Conservation (phyloP, 305 asterid genomes). For the Rubia balearica region DNA sequence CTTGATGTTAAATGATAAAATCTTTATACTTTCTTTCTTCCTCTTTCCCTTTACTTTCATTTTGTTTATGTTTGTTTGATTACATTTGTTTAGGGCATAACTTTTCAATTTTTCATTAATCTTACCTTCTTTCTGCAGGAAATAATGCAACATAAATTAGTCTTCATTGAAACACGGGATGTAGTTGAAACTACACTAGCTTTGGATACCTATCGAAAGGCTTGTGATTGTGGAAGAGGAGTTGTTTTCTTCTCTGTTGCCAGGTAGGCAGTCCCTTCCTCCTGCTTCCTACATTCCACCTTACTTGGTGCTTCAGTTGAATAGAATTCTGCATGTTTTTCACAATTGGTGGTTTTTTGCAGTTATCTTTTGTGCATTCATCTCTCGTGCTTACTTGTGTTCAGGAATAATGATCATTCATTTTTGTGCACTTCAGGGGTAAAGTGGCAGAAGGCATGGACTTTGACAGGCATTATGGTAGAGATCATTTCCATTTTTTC, state of each 20-base stretch:
- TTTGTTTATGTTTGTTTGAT: neutral
- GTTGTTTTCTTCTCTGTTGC: constrained; percentile 99
- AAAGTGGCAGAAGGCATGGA: constrained; percentile 99
- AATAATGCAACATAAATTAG: constrained; percentile 96
- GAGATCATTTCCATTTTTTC: neutral
- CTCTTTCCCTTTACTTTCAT: constrained; percentile 9
- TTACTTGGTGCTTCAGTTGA: neutral
- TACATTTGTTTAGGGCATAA: neutral
- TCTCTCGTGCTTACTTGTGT: neutral
- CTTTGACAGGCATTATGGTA: constrained; percentile 96
- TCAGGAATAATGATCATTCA: constrained; percentile 6
- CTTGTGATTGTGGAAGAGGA: constrained; percentile 99
- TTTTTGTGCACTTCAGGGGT: constrained; percentile 55
- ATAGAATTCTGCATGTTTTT: neutral
- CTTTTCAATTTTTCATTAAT: constrained; percentile 4
- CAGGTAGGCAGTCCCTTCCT: constrained; percentile 41
- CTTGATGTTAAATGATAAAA: neutral
- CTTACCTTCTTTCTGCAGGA: constrained; percentile 55
- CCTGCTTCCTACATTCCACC: neutral
- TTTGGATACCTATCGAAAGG: constrained; percentile 89
- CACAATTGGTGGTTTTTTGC: neutral
- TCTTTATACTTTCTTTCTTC: constrained; percentile 5
- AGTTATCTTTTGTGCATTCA: neutral
- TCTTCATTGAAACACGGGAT: constrained; percentile 97
- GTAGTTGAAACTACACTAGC: constrained; percentile 99